phyloP scores from a whole-genome alignment of 768 basidiomycete genomes.

The Nidularia pulvinata region DNA sequence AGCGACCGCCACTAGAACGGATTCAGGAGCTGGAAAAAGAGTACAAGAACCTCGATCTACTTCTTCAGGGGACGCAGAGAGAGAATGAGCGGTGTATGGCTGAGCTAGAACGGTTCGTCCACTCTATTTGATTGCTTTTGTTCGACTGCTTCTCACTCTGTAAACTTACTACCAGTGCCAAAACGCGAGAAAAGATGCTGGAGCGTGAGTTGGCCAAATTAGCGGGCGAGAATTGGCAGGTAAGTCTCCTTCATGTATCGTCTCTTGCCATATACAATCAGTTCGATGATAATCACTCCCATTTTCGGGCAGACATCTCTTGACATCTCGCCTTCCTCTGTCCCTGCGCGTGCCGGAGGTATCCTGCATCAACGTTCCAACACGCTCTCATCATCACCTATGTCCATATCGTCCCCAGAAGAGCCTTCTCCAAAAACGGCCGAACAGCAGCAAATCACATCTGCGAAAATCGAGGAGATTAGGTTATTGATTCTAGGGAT shows the following conservation, averaged over 20 bases:
- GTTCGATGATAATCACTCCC: not conserved
- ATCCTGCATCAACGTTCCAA: constrained; percentile 28
- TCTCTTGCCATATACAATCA: not conserved
- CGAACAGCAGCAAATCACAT: constrained; percentile 33
- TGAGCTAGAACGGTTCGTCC: constrained; percentile 67
- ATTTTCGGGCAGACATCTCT: constrained; percentile 2
- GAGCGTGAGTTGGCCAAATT: constrained; percentile 71
- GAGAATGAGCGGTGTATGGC: constrained; percentile 88
- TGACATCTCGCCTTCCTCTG: constrained; percentile 5
- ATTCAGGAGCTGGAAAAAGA: constrained; percentile 72
- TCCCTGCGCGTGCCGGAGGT: constrained; percentile 2
- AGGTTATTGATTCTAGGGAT: constrained; percentile 71
- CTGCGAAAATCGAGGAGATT: constrained; percentile 69
- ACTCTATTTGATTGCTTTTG: not conserved
- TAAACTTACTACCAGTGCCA: constrained; percentile 36
- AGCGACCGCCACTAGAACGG: constrained; percentile 67
- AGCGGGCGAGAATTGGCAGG: constrained; percentile 86
- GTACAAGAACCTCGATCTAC: constrained; percentile 71
- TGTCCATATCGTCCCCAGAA: not conserved
- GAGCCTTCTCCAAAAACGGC: constrained; percentile 5
- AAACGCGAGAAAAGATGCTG: constrained; percentile 72
- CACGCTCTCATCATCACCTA: constrained; percentile 21
- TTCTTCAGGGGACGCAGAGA: constrained; percentile 78
- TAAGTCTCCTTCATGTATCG: constrained; percentile 18
- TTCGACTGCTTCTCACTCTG: not conserved